Evolutionary conservation across 1,284 basidiomycete genomes (phyloP).

Genomic region (Irpex sp.): DNA sequence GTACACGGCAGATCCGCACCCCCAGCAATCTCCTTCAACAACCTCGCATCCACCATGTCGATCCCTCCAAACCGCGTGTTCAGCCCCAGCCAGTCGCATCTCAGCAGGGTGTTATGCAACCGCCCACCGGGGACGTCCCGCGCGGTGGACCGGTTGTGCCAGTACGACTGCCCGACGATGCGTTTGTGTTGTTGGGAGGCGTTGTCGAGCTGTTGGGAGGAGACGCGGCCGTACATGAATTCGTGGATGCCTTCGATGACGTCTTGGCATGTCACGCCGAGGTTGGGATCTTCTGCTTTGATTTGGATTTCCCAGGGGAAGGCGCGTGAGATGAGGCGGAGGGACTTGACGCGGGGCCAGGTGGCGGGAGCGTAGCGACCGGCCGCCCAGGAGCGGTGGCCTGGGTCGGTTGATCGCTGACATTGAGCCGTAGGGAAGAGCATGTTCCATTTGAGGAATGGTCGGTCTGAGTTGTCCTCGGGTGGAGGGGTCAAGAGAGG

Average conservation of each 20-base stretch:
- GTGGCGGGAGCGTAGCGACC: slow-evolving; percentile 74
- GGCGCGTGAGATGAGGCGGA: slow-evolving; percentile 48
- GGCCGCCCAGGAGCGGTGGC: slow-evolving; percentile 59
- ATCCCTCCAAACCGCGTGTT: slow-evolving; percentile 62
- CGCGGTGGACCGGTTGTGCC: slow-evolving; percentile 59
- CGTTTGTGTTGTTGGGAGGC: slow-evolving; percentile 33
- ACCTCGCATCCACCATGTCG: slow-evolving; percentile 35
- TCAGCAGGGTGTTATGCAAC: slow-evolving; percentile 55
- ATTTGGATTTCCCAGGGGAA: slow-evolving; percentile 62
- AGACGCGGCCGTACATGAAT: slow-evolving; percentile 47
- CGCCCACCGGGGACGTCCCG: slow-evolving; percentile 63
- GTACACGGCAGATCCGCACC: slow-evolving; percentile 53
- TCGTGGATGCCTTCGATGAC: slow-evolving; percentile 55
- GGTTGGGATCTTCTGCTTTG: slow-evolving; percentile 40
- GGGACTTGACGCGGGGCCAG: slow-evolving; percentile 55
- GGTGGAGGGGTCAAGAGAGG: slow-evolving; percentile 52
- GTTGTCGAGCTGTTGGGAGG: slow-evolving; percentile 46
- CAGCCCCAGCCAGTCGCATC: slow-evolving; percentile 59
- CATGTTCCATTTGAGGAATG: slow-evolving; percentile 73
- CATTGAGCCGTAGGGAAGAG: slow-evolving; percentile 59
- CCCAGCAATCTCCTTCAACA: slow-evolving; percentile 39
- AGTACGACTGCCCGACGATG: slow-evolving; percentile 47
- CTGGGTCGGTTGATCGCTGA: slow-evolving; percentile 55
- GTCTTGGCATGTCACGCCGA: slow-evolving; percentile 73
- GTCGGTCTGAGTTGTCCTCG: slow-evolving; percentile 40